phyloP scores from a whole-genome alignment of 495 filamentous ascomycete genomes.

The Aspergillus leporis region DNA sequence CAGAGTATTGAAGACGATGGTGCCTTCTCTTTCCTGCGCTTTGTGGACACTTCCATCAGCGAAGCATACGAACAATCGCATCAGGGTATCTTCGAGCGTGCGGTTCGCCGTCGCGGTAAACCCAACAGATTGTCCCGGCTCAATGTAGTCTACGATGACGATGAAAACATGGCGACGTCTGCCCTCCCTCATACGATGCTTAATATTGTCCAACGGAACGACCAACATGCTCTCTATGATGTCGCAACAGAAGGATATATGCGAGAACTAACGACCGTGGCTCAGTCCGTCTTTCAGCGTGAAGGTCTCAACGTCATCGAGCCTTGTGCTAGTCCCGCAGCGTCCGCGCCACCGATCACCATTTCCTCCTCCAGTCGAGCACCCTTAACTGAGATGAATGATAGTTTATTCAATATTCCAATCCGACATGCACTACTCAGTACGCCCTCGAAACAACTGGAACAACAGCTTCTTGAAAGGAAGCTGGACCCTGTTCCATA shows the following conservation, averaged over 20 bases:
- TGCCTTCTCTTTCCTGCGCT: constrained; percentile 88
- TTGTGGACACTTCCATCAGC: constrained; percentile 72
- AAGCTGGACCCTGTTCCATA: constrained; percentile 65
- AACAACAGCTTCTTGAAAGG: constrained; percentile 69
- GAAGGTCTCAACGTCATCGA: constrained; percentile 76
- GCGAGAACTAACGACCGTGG: constrained; percentile 75
- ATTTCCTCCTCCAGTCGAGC: constrained; percentile 71
- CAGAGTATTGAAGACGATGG: constrained; percentile 53
- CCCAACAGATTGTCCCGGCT: constrained; percentile 51
- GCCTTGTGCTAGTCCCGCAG: constrained; percentile 70
- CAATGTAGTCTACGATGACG: constrained; percentile 61
- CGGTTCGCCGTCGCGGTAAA: constrained; percentile 53
- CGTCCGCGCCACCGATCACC: constrained; percentile 85
- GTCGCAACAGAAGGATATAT: constrained; percentile 74
- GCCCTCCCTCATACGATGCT: constrained; percentile 75
- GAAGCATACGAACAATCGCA: constrained; percentile 69
- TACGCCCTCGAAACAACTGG: constrained; percentile 58
- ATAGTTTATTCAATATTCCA: constrained; percentile 73
- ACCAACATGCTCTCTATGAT: constrained; percentile 65
- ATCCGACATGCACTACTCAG: constrained; percentile 76
- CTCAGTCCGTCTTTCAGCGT: constrained; percentile 61
- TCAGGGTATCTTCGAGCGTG: constrained; percentile 64
- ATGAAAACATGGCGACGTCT: constrained; percentile 47
- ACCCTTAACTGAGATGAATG: constrained; percentile 65
- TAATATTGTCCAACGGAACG: constrained; percentile 70